Conservation (phyloP, 768 basidiomycete genomes). For the Mrakia blollopis region DNA sequence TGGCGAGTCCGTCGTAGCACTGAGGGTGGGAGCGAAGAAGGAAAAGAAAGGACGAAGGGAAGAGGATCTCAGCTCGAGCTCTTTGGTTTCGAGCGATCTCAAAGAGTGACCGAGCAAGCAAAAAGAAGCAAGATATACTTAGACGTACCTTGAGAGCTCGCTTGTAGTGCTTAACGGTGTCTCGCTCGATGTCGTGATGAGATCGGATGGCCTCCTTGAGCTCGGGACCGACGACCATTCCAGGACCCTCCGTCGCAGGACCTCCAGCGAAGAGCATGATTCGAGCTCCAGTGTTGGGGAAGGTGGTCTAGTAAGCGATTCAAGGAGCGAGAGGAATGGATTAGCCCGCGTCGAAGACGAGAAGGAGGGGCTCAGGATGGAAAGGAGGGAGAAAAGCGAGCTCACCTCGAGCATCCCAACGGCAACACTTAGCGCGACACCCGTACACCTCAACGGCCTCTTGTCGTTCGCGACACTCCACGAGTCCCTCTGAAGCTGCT, state of each 20-base stretch:
- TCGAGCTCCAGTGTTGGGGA: constrained; percentile 90
- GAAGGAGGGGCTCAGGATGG: neutral
- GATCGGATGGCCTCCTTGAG: constrained; percentile 95
- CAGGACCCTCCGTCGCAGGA: constrained; percentile 92
- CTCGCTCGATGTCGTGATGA: constrained; percentile 96
- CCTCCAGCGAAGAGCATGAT: constrained; percentile 97
- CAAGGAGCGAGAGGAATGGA: neutral
- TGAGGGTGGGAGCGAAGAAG: constrained; percentile 42
- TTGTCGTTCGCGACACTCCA: constrained; percentile 97
- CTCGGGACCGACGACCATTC: constrained; percentile 92
- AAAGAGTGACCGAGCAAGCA: neutral
- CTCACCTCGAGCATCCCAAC: constrained; percentile 80
- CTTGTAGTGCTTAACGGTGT: constrained; percentile 95
- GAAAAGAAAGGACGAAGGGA: constrained; percentile 6
- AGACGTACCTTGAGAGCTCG: constrained; percentile 82
- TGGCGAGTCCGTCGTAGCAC: constrained; percentile 94
- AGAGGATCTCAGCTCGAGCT: no score
- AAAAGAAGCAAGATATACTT: neutral
- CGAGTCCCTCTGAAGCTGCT: constrained; percentile 79
- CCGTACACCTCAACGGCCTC: constrained; percentile 87
- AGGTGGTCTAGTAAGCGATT: constrained; percentile 60
- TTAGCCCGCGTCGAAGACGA: neutral
- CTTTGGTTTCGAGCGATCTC: constrained; percentile 25
- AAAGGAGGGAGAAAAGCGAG: neutral
- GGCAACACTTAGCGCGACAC: constrained; percentile 88